Conservation (phyloP, 495 filamentous ascomycete species). For the Bathelium albidoporum region DNA sequence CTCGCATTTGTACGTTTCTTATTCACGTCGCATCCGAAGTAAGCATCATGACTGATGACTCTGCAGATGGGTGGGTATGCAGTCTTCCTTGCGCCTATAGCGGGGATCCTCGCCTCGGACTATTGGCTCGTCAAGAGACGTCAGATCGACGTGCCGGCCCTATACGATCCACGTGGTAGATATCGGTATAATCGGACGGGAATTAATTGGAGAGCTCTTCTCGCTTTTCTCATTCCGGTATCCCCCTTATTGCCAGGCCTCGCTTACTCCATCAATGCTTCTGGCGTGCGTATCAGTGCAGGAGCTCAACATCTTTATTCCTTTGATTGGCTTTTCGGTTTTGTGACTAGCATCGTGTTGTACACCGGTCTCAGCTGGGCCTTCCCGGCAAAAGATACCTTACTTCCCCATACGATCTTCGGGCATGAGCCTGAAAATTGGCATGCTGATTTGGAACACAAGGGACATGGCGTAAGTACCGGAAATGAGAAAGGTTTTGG, state of each 20-base stretch:
- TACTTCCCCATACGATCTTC: constrained; percentile 25
- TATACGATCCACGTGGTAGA: constrained; percentile 45
- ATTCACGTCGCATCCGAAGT: neutral
- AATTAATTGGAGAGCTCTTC: constrained; percentile 55
- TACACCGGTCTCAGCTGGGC: constrained; percentile 35
- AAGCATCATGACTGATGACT: neutral
- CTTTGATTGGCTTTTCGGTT: constrained; percentile 49
- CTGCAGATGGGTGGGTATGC: constrained; percentile 37
- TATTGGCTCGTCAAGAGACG: constrained; percentile 56
- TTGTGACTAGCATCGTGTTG: constrained; percentile 37
- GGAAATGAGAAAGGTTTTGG: neutral
- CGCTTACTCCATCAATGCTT: constrained; percentile 40
- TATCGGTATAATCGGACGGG: constrained; percentile 43
- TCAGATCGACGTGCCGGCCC: constrained; percentile 48
- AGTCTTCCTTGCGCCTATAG: constrained; percentile 61
- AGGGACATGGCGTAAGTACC: neutral
- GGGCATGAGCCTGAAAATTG: constrained; percentile 22
- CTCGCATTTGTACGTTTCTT: constrained; percentile 37
- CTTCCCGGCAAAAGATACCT: constrained; percentile 32
- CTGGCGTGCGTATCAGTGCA: constrained; percentile 38
- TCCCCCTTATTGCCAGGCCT: constrained; percentile 52
- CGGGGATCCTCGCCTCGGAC: constrained; percentile 55
- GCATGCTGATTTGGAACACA: constrained; percentile 6
- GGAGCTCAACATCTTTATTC: constrained; percentile 9
- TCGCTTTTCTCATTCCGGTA: constrained; percentile 53